Conservation (phyloP, 108 stramenopile genomes). For the Cyclostephanos tholiformis region DNA sequence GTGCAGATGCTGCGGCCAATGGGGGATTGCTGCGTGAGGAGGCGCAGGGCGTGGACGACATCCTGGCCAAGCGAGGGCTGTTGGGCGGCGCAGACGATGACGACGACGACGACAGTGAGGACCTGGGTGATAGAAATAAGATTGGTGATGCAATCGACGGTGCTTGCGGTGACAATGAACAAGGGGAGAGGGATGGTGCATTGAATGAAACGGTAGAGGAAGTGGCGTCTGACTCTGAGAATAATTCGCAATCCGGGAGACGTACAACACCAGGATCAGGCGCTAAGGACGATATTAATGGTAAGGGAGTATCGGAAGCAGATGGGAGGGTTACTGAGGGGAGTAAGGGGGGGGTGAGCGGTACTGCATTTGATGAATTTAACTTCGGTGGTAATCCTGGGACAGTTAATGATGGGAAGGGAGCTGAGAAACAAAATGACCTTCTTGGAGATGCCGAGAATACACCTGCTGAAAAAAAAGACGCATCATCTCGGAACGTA, state of each 20-base stretch:
- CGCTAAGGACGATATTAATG: not conserved
- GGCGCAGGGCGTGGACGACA: conserved; percentile 36
- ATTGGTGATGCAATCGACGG: not conserved
- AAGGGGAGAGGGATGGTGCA: not conserved
- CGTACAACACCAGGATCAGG: not conserved
- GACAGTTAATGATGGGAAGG: conserved; percentile 4
- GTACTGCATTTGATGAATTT: not conserved
- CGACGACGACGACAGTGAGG: conserved; percentile 2
- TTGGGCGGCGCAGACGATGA: conserved; percentile 24
- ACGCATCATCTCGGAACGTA: not conserved
- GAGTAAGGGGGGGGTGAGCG: not conserved
- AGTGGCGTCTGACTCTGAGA: not conserved
- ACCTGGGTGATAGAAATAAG: conserved; percentile 7
- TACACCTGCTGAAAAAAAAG: not conserved
- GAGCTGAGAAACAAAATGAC: not conserved
- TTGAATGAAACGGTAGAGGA: not conserved
- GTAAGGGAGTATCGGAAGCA: not conserved
- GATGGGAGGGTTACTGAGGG: not conserved
- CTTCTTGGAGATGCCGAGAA: conserved; percentile 1
- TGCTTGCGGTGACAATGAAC: conserved; percentile 3
- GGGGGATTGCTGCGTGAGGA: not conserved
- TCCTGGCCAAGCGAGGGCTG: conserved; percentile 42
- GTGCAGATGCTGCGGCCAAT: not conserved
- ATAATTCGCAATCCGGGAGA: not conserved
- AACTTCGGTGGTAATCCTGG: conserved; percentile 7